phyloP scores from a whole-genome alignment of 2,329 filamentous ascomycete species.

The Chalara sp. region DNA sequence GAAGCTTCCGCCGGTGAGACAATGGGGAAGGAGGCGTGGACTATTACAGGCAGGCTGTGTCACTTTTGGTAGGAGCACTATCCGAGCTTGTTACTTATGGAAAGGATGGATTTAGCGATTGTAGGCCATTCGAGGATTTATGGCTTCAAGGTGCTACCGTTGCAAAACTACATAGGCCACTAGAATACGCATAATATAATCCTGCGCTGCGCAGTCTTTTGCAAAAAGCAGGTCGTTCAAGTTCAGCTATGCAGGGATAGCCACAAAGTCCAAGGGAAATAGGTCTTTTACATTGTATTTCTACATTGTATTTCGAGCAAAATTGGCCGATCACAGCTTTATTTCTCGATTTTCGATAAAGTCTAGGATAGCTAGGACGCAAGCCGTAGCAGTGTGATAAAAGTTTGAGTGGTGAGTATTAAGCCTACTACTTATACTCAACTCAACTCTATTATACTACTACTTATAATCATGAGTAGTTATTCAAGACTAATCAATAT shows the following conservation, averaged over 20 bases:
- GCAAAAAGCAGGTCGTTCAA: not conserved
- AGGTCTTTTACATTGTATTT: too few species aligned
- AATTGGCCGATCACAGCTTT: not conserved
- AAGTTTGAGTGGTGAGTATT: too few species aligned
- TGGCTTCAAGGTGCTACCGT: too few species aligned
- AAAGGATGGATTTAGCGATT: not conserved
- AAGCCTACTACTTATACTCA: too few species aligned
- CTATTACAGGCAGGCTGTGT: not conserved
- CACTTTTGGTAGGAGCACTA: constrained; percentile 1
- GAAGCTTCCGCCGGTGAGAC: not conserved
- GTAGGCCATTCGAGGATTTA: not conserved
- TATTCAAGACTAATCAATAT: too few species aligned
- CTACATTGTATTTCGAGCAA: too few species aligned
- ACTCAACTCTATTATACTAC: too few species aligned
- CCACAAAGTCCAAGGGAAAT: not conserved
- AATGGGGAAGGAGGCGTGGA: not conserved
- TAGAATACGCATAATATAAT: not conserved
- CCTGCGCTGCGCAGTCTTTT: not conserved
- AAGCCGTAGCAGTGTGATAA: too few species aligned
- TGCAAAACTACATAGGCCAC: too few species aligned
- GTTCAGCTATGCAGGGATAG: not conserved
- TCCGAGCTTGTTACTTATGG: not conserved
- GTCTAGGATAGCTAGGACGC: not conserved
- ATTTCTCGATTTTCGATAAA: not conserved
- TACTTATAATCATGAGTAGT: too few species aligned